Evolutionary conservation across 148 eudicot species (phyloP), one percentile per base, ranked within the genome.

Genomic region (Pouteria glomerata): DNA sequence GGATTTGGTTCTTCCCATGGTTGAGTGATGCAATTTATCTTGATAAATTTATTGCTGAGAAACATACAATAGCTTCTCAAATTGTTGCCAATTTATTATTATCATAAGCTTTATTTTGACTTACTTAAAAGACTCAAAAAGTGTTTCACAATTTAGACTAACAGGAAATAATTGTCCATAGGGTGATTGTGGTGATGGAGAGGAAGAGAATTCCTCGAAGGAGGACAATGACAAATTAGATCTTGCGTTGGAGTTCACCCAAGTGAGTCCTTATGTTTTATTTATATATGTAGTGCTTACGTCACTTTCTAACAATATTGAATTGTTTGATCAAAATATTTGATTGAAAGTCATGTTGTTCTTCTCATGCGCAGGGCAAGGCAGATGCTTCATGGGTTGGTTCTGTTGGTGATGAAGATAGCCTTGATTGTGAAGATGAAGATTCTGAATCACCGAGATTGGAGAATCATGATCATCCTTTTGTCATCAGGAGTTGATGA

Each of bases 351-450:
- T n/a, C n/a, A 12, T 29, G 8, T 12, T 73, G 1, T 6, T 50
- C 16, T 27, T 29, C 2, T 70, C 29, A n/a, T 45, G 24, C 80
- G 75, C 86, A 89, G 95, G 73, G 83, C 34, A 81, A 84, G 35
- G 85, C 79, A 73, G 81, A 87, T 23, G 75, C 61, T 45, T 70
- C 79, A 21, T 37, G 51, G 77, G 33, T 37, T 51, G 57, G 44
- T 67, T 83, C 79, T 44, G 77, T 77, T 74, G 66, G 41, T 66
- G 81, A 82, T 70, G 81, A 79, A 71, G 84, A 71, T 58, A 76
- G 76, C 58, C 35, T 50, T 55, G 75, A 83, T 63, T 76, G 74
- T 75, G 82, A 70, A 39, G 75, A 81, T 74, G 83, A 78, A 24
- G 77, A 68, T 21, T 55, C 65, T 23, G 74, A 83, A 47, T 35